Evolutionary conservation across 2,329 filamentous ascomycete species (phyloP).

Genomic region (Diplocarpon rosae): DNA sequence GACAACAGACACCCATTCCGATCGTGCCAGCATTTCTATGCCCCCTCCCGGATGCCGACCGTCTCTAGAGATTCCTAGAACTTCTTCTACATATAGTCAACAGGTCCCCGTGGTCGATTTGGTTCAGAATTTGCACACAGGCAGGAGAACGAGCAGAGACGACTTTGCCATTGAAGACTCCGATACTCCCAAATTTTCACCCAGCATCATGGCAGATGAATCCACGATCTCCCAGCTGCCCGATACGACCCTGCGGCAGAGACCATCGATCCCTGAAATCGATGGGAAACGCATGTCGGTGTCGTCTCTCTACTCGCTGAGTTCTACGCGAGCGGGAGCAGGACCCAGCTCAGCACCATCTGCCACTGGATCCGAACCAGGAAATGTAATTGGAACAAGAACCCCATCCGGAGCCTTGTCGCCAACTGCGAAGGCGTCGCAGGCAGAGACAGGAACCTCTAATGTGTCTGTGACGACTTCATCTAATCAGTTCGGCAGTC

Average conservation of each 20-base stretch:
- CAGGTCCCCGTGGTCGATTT: conserved; percentile 33
- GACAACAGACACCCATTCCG: conserved; percentile 44
- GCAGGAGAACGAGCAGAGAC: conserved; percentile 24
- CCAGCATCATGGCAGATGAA: conserved; percentile 27
- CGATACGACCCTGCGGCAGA: conserved; percentile 37
- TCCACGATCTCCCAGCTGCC: conserved; percentile 29
- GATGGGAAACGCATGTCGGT: conserved; percentile 59
- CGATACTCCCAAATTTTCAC: conserved; percentile 36
- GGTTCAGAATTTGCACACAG: conserved; percentile 28
- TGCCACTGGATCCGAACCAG: conserved; percentile 40
- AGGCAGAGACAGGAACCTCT: conserved; percentile 40
- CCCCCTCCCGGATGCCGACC: conserved; percentile 41
- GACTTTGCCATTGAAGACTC: conserved; percentile 38
- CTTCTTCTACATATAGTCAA: conserved; percentile 23
- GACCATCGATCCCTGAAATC: conserved; percentile 38
- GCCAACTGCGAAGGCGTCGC: conserved; percentile 24
- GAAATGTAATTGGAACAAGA: conserved; percentile 10
- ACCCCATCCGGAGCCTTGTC: conserved; percentile 15
- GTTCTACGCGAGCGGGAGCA: conserved; percentile 40
- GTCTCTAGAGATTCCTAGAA: conserved; percentile 29
- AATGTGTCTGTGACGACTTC: conserved; percentile 43
- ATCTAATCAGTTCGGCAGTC: conserved; percentile 29
- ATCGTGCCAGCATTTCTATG: conserved; percentile 53
- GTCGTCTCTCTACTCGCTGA: conserved; percentile 61
- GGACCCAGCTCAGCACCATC: conserved; percentile 42